phyloP scores from a whole-genome alignment of 2,329 filamentous ascomycete genomes.

The Colletotrichum spinosum region DNA sequence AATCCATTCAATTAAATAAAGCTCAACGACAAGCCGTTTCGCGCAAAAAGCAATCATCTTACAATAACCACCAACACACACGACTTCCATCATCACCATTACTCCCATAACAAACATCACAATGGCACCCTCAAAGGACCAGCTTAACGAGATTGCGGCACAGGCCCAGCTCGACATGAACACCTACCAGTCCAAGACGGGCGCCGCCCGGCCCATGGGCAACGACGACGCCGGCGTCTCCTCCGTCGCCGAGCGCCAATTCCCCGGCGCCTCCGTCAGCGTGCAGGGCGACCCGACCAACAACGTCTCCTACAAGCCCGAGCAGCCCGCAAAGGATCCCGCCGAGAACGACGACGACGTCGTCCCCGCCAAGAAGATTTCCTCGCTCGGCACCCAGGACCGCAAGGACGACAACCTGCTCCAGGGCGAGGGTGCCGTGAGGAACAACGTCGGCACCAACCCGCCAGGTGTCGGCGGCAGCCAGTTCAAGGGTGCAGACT shows the following conservation, averaged over 20 bases:
- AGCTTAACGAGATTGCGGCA: slow-evolving; percentile 56
- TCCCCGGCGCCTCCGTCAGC: slow-evolving; percentile 53
- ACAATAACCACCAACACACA: background rate
- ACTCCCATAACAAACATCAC: slow-evolving; percentile 4
- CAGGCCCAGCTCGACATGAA: slow-evolving; percentile 61
- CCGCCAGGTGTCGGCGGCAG: slow-evolving; percentile 50
- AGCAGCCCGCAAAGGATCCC: slow-evolving; percentile 43
- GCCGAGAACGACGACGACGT: slow-evolving; percentile 54
- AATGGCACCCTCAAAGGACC: slow-evolving; percentile 47
- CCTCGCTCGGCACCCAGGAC: slow-evolving; percentile 29
- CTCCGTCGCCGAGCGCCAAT: slow-evolving; percentile 53
- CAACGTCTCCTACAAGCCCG: slow-evolving; percentile 56
- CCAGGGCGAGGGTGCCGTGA: slow-evolving; percentile 51
- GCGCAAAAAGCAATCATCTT: no score
- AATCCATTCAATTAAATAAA: background rate
- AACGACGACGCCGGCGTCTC: slow-evolving; percentile 57
- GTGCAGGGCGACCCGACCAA: slow-evolving; percentile 58
- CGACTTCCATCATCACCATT: background rate
- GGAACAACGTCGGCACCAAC: slow-evolving; percentile 52
- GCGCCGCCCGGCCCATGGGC: slow-evolving; percentile 51
- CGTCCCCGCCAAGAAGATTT: slow-evolving; percentile 40
- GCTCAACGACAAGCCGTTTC: background rate
- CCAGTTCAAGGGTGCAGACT: slow-evolving; percentile 54
- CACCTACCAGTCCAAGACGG: slow-evolving; percentile 61
- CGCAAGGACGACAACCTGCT: slow-evolving; percentile 29